Evolutionary conservation across 2,329 filamentous ascomycete species (phyloP), one percentile per base, ranked within the genome.

Genomic region (Thelonectria olida): DNA sequence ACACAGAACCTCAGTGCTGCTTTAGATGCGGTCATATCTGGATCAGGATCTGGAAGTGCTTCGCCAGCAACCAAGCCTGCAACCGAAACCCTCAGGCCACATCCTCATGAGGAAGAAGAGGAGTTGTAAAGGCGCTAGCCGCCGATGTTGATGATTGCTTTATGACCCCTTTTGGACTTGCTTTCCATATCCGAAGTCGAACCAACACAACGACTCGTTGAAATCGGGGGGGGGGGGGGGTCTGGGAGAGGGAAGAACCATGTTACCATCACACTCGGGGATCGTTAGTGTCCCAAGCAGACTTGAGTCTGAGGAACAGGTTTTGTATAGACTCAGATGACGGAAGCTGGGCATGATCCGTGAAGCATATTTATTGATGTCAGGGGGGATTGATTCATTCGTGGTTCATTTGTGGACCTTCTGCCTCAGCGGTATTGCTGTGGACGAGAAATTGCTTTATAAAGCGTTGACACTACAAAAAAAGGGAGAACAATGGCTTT

Each of bases 21-120:
- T 31, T 56, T 78, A 34, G 75, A 73, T 25, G 67, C 75, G 5
- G 69, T 68, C 20, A 63, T 75, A 23, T 72, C 75, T 31, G n/a
- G n/a, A n/a, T n/a, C n/a, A n/a, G n/a, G n/a, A n/a, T n/a, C n/a
- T n/a, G 63, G 61, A 5, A 61, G 62, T 7, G 51, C 71, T 45
- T 63, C 59, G 38, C 59, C 71, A 12, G 61, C 66, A 47, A 59
- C 55, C 31, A 68, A 71, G 59, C 53, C 68, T 49, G 50, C 68
- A 3, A 45, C 64, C 15, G 64, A 71, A 51, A 59, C 65, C 8
- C 61, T 64, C 47, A 73, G 67, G 47, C 53, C 67, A 49, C 75
- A 72, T 55, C 45, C 68, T n/a, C 70, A 75, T 38, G 76, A 76
- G 23, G 78, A 79, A 62, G 78, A 79, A 61, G 78, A 80, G 66